Evolutionary conservation across 805 yeast genomes (phyloP).

Genomic region (Candida pseudoglaebosa): DNA sequence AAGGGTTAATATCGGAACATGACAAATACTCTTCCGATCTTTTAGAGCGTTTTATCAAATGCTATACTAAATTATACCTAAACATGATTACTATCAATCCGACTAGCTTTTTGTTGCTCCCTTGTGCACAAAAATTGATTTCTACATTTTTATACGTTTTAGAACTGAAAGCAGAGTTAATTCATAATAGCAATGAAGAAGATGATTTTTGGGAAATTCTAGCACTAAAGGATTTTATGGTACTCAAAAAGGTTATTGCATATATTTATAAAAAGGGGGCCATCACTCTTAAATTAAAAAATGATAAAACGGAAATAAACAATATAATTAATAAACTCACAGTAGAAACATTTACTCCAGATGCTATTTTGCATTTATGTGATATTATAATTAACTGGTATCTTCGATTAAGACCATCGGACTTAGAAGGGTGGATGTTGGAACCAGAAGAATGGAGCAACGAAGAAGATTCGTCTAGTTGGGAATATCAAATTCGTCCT

Average conservation of each 20-base stretch:
- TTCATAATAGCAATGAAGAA: conserved; percentile 57
- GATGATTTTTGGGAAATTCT: conserved; percentile 71
- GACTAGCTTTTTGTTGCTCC: conserved; percentile 65
- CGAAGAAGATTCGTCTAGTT: conserved; percentile 70
- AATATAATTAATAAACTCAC: conserved; percentile 52
- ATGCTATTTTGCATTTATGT: conserved; percentile 53
- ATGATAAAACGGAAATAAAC: conserved; percentile 61
- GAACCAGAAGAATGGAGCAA: conserved; percentile 94
- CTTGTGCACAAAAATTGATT: conserved; percentile 59
- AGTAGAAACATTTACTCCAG: conserved; percentile 54
- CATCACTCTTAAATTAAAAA: conserved; percentile 56
- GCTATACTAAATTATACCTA: conserved; percentile 71
- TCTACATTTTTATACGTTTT: conserved; percentile 56
- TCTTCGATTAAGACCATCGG: conserved; percentile 67
- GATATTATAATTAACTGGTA: conserved; percentile 71
- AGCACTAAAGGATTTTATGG: conserved; percentile 59
- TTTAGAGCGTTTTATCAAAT: conserved; percentile 67
- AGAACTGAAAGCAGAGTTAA: conserved; percentile 58
- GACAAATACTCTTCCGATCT: conserved; percentile 45
- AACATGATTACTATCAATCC: conserved; percentile 59
- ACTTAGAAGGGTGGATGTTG: conserved; percentile 72
- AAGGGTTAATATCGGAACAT: conserved; percentile 50
- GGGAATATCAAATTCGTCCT: conserved; percentile 81
- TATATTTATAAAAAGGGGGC: conserved; percentile 67
- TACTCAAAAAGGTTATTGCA: conserved; percentile 61